phyloP scores from a whole-genome alignment of 345 rosid species.

The Trapa incisa region DNA sequence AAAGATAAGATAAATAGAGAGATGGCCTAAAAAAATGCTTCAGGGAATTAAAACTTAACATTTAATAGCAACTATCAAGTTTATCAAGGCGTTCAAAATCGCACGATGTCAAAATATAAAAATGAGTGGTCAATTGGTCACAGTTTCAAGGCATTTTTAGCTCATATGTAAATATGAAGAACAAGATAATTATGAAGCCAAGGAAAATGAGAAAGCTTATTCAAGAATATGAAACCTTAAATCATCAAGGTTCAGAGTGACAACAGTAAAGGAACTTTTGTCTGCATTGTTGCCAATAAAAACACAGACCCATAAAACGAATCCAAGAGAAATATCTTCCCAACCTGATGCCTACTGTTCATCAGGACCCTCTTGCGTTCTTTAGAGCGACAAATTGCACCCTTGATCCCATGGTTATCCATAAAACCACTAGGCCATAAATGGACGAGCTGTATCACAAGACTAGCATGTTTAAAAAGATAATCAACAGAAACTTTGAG shows the following conservation, averaged over 20 bases:
- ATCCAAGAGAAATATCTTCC: not conserved
- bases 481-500: slow-evolving; percentile 6
- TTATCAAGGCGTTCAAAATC: not conserved
- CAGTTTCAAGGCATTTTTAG: too few relatives aligned
- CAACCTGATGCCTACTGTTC: slow-evolving; percentile 36
- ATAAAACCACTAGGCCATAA: slow-evolving; percentile 77
- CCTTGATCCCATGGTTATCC: slow-evolving; percentile 87
- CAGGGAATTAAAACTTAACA: not conserved
- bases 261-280: not conserved
- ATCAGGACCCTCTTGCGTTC: slow-evolving; percentile 45
- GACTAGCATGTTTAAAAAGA: slow-evolving; percentile 15
- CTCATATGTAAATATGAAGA: too few relatives aligned
- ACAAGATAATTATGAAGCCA: too few relatives aligned
- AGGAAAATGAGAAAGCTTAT: not conserved
- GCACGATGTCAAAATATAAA: too few relatives aligned
- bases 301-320: not conserved
- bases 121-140: too few relatives aligned
- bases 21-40: not conserved
- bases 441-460: slow-evolving; percentile 55
- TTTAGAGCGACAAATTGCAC: slow-evolving; percentile 76
- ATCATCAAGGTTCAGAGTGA: not conserved
- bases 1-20: not conserved
- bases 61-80: not conserved
- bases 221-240: not conserved
- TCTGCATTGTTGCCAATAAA: not conserved